Evolutionary conservation across 345 rosid genomes (phyloP).

Genomic region (Gossypium herbaceum): DNA sequence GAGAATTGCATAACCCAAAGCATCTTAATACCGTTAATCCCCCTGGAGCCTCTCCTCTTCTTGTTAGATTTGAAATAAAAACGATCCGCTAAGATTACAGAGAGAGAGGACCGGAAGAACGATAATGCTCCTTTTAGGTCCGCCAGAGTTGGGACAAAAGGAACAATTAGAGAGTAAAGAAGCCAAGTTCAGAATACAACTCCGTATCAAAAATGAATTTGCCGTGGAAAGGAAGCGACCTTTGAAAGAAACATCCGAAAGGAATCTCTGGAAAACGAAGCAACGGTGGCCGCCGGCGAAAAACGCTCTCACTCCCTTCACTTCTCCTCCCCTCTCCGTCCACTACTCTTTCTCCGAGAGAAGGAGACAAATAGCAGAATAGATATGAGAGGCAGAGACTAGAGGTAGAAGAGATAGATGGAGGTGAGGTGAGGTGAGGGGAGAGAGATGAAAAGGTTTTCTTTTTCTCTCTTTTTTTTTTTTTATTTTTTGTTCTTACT

Average conservation of each 20-base stretch:
- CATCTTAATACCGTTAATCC: constrained; percentile 45
- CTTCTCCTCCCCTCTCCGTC: constrained; percentile 22
- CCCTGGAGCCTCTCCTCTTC: constrained; percentile 25
- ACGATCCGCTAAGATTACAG: constrained; percentile 38
- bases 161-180: background rate
- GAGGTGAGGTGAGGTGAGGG: background rate
- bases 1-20: constrained; percentile 71
- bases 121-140: constrained; percentile 46
- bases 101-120: constrained; percentile 31
- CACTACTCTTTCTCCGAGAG: constrained; percentile 12
- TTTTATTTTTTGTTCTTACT: background rate
- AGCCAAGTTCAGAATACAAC: constrained; percentile 24
- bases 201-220: constrained; percentile 25
- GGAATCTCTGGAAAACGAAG: constrained; percentile 30
- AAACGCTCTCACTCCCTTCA: constrained; percentile 25
- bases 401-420: constrained; percentile 11
- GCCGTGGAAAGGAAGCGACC: constrained; percentile 53
- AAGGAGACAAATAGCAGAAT: constrained; percentile 17
- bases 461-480: too few species aligned
- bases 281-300: constrained; percentile 39
- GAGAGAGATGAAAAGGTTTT: background rate
- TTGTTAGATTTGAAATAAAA: constrained; percentile 43
- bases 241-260: constrained; percentile 22
- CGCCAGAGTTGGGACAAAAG: constrained; percentile 36
- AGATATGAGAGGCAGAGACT: constrained; percentile 17